Base-by-base conservation (phyloP, 768 basidiomycete species). In the Kwoniella sp. region DNA sequence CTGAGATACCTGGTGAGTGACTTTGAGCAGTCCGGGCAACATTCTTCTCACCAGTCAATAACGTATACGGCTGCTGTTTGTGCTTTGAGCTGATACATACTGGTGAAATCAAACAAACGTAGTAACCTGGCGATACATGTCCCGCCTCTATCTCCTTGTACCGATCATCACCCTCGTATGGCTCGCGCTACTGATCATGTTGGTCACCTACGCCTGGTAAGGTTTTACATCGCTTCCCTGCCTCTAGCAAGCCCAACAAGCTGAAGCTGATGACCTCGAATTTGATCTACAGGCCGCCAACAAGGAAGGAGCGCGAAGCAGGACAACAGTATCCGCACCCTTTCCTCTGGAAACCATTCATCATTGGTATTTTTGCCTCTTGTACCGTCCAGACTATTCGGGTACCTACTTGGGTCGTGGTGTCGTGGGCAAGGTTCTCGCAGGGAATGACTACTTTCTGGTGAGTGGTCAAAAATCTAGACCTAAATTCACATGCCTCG, bases 161-260 rank as follows among this genome's bases (percentile, higher is more conserved):
- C 78, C 78, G 2, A 52, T 76, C n/a, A 63, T 76, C 52, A 74
- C 75, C 1, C 48, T 72, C 3, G 28, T 77, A 0, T 73, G 67
- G 29, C 55, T 75, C 22, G 57, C 53, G 3, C 34, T 48, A 0
- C 52, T 80, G 13, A 65, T 77, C 7, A 54, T 79, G 30, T 52
- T 80, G 3, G 71, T 77, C 28, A 74, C 67, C 15, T 79, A 67
- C 45, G 79, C 76, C 7, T 80, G 79, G 79, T 76, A 69, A 52
- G 77, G 63, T 47, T 8, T 22, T n/a, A n/a, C 34, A 20, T 63
- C 11, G 7, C 4, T 5, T 8, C 34, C 12, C n/a, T n/a, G n/a
- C n/a, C n/a, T n/a, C n/a, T n/a, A n/a, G 29, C 58, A 37, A 52
- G 4, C 50, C 58, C 25, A 13, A 30, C 28, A 30, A 53, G 54